Base-by-base conservation (phyloP, 371 early-diverging fungal species). In the Dipsacomyces acuminosporus region DNA sequence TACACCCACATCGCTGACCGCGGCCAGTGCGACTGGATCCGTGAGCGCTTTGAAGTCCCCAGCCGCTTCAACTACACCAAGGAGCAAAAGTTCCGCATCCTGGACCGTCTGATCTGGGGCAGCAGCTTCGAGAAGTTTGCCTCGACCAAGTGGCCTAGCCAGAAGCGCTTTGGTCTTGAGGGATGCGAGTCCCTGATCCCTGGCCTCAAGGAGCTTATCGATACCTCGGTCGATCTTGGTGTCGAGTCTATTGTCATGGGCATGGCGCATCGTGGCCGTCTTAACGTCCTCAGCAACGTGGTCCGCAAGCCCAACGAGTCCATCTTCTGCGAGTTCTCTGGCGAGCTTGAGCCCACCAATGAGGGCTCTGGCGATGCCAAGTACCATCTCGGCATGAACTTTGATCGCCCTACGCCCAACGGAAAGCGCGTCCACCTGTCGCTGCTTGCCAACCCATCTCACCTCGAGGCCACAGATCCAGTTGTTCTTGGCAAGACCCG, bases 301-400 rank as follows among this genome's bases (percentile, higher is more conserved):
- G 93, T 96, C 57, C 89, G 95, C 71, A 96, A 96, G 80, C 96
- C 96, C 50, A 89, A 91, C 73, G 94, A 93, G 74, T 93, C 93
- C 25, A 94, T 96, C 69, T 98, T 96, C 76, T 89, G 91, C 64
- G 95, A 98, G 75, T 95, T 98, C 79, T 86, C 91, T 54, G 84
- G 81, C 44, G 76, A 75, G 56, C 61, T 71, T 21, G 64, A 63
- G 64, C 87, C 89, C 55, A 64, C 79, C 52, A 73, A 71, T 50
- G 98, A 96, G 78, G 96, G 96, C 13, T 94, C 95, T 23, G 98
- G 98, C 64, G 98, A 98, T 76, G 98, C 93, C 58, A 96, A 92
- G 78, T 96, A 96, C 82, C 97, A 96, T 74, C 78, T 95, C 72
- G 94, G 95, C 57, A 94, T 93, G 94, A 94, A 90, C 81, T 94